phyloP scores from a whole-genome alignment of 495 filamentous ascomycete species.

The Trichoderma reesei region DNA sequence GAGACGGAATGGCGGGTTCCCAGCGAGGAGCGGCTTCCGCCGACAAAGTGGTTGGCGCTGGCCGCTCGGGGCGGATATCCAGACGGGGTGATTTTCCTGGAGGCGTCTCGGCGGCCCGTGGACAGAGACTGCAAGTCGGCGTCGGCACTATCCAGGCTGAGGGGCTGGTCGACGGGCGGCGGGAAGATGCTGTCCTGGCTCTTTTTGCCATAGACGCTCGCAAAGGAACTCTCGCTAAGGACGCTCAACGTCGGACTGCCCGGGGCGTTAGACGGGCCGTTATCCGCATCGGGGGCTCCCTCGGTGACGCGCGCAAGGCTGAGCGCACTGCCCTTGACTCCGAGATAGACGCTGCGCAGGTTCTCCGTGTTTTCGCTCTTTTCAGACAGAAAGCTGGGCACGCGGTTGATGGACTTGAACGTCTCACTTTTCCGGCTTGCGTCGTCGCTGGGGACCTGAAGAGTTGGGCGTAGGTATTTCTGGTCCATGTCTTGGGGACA shows the following conservation, averaged over 20 bases:
- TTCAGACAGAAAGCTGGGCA: conserved; percentile 60
- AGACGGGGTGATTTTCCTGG: conserved; percentile 7
- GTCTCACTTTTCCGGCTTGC: conserved; percentile 15
- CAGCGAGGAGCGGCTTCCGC: neutral
- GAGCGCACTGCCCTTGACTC: conserved; percentile 33
- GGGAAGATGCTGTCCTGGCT: conserved; percentile 17
- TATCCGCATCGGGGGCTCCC: conserved; percentile 25
- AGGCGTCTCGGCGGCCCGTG: conserved; percentile 2
- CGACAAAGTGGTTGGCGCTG: conserved; percentile 11
- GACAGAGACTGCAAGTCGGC: conserved; percentile 6
- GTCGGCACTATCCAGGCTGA: conserved; percentile 22
- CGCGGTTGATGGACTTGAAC: conserved; percentile 31
- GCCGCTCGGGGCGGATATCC: conserved; percentile 11
- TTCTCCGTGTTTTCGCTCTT: conserved; percentile 52
- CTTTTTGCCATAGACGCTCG: conserved; percentile 52
- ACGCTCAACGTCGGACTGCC: conserved; percentile 62
- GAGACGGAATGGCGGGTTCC: conserved; percentile 32
- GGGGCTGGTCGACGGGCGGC: conserved; percentile 17
- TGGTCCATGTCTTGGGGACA: conserved; percentile 17
- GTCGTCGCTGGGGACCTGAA: conserved; percentile 17
- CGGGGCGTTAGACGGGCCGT: conserved; percentile 24
- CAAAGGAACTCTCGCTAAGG: conserved; percentile 70
- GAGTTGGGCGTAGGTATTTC: conserved; percentile 6
- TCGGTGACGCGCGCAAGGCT: conserved; percentile 30
- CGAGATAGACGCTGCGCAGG: conserved; percentile 53